phyloP scores from a whole-genome alignment of 192 early-diverging fungal species.

The Tieghemiomyces parasiticus region DNA sequence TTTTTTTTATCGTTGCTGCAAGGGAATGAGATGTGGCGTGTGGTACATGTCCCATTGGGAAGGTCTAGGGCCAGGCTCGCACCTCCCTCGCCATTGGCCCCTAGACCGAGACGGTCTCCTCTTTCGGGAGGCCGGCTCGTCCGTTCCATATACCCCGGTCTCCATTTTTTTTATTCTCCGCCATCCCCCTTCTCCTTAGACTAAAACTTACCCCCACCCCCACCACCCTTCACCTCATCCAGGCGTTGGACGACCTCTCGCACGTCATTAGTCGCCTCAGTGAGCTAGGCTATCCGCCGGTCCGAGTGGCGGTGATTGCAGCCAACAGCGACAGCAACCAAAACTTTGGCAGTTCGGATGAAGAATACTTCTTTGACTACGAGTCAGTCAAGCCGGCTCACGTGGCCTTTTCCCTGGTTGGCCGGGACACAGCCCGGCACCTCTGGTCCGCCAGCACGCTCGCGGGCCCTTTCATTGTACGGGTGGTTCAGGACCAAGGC shows the following conservation, averaged over 20 bases:
- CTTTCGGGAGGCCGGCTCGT: too few relatives aligned
- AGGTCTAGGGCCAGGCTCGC: too few relatives aligned
- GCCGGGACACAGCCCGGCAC: slow-evolving; percentile 3
- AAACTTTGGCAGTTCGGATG: slow-evolving; percentile 9
- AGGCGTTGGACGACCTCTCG: background rate
- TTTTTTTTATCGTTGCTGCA: too few relatives aligned
- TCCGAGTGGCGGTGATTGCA: background rate
- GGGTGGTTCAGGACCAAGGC: slow-evolving; percentile 1
- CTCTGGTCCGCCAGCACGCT: background rate
- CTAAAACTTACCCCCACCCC: too few relatives aligned
- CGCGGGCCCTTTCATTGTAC: background rate
- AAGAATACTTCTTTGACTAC: slow-evolving; percentile 10
- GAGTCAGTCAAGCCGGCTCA: background rate
- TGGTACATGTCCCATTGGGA: too few relatives aligned
- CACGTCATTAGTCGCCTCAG: background rate
- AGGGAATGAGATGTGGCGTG: too few relatives aligned
- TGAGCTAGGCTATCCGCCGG: slow-evolving; percentile 1
- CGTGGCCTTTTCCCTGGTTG: slow-evolving; percentile 1
- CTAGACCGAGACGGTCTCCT: too few relatives aligned
- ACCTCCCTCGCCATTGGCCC: too few relatives aligned
- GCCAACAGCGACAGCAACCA: slow-evolving; percentile 11
- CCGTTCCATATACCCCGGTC: too few relatives aligned
- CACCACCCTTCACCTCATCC: too few relatives aligned
- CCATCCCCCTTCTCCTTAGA: too few relatives aligned
- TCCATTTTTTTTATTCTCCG: too few relatives aligned